phyloP scores from a whole-genome alignment of 2,329 filamentous ascomycete species.

The Monosporascus sp. region DNA sequence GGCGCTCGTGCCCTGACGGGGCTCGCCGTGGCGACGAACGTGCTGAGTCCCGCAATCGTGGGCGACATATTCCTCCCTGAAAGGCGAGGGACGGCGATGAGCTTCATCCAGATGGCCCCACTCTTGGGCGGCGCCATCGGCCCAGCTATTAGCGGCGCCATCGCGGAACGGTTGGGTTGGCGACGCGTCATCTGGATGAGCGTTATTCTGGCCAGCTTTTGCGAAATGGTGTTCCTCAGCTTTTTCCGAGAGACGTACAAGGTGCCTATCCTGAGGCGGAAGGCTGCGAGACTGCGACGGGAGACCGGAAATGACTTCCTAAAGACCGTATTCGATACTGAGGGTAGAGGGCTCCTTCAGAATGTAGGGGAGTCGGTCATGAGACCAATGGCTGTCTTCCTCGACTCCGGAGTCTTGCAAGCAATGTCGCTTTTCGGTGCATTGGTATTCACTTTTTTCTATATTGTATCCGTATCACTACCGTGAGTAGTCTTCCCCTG shows the following conservation, averaged over 20 bases:
- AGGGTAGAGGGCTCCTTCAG: slow-evolving; percentile 16
- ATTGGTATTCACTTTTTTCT: slow-evolving; percentile 47
- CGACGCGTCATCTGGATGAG: slow-evolving; percentile 46
- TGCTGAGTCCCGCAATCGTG: slow-evolving; percentile 58
- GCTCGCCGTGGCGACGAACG: slow-evolving; percentile 58
- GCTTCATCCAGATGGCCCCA: slow-evolving; percentile 50
- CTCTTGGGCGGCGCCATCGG: slow-evolving; percentile 53
- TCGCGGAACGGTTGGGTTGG: slow-evolving; percentile 53
- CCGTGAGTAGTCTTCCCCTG: slow-evolving; percentile 19
- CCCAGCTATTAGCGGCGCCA: slow-evolving; percentile 48
- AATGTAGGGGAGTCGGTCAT: slow-evolving; percentile 36
- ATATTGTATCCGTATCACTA: slow-evolving; percentile 49
- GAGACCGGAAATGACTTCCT: slow-evolving; percentile 26
- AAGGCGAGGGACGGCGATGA: slow-evolving; percentile 54
- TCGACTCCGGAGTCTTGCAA: slow-evolving; percentile 49
- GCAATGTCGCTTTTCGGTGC: slow-evolving; percentile 39
- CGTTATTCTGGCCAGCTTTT: slow-evolving; percentile 39
- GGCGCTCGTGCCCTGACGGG: slow-evolving; percentile 54
- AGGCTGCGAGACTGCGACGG: slow-evolving; percentile 28
- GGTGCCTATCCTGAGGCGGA: slow-evolving; percentile 45
- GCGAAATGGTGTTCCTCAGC: slow-evolving; percentile 45
- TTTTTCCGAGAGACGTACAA: slow-evolving; percentile 58
- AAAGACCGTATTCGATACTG: slow-evolving; percentile 27
- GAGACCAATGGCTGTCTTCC: slow-evolving; percentile 42
- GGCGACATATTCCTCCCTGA: slow-evolving; percentile 58